Conservation (phyloP, 176 grass and related monocot genomes). For the Musa beccarii region DNA sequence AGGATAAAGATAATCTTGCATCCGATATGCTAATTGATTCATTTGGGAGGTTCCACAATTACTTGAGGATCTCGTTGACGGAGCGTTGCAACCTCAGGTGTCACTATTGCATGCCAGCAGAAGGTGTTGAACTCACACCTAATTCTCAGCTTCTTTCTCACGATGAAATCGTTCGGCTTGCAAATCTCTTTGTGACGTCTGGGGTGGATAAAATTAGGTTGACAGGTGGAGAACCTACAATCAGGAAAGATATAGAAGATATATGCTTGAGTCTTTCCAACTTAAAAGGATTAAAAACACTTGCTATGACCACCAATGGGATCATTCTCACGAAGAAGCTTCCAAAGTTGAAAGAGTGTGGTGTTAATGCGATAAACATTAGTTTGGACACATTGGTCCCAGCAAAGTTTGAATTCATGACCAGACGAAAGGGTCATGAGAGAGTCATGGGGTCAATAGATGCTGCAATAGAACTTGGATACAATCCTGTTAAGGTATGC, state of each 20-base stretch:
- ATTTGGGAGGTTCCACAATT: slow-evolving; percentile 78
- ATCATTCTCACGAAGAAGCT: slow-evolving; percentile 76
- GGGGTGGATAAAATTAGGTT: slow-evolving; percentile 92
- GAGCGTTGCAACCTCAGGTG: slow-evolving; percentile 85
- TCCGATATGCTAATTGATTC: slow-evolving; percentile 73
- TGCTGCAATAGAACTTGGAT: slow-evolving; percentile 71
- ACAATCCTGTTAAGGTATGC: slow-evolving; percentile 63
- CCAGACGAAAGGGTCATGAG: slow-evolving; percentile 74
- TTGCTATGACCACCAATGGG: slow-evolving; percentile 91
- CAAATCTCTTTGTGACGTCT: slow-evolving; percentile 51
- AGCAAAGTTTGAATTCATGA: slow-evolving; percentile 97
- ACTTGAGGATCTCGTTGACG: slow-evolving; percentile 72
- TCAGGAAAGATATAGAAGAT: slow-evolving; percentile 86
- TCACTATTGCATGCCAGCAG: slow-evolving; percentile 84
- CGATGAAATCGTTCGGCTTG: slow-evolving; percentile 63
- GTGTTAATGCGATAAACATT: slow-evolving; percentile 83
- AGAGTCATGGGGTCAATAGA: slow-evolving; percentile 77
- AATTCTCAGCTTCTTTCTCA: slow-evolving; percentile 55
- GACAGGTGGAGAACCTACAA: slow-evolving; percentile 75
- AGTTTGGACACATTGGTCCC: slow-evolving; percentile 88
- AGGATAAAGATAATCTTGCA: not conserved
- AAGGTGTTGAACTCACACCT: slow-evolving; percentile 72
- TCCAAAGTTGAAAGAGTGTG: slow-evolving; percentile 76
- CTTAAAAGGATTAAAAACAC: slow-evolving; percentile 72
- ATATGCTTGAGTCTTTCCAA: slow-evolving; percentile 71